Evolutionary conservation across 2,329 filamentous ascomycete species (phyloP).

Genomic region (Alternaria alternata): DNA sequence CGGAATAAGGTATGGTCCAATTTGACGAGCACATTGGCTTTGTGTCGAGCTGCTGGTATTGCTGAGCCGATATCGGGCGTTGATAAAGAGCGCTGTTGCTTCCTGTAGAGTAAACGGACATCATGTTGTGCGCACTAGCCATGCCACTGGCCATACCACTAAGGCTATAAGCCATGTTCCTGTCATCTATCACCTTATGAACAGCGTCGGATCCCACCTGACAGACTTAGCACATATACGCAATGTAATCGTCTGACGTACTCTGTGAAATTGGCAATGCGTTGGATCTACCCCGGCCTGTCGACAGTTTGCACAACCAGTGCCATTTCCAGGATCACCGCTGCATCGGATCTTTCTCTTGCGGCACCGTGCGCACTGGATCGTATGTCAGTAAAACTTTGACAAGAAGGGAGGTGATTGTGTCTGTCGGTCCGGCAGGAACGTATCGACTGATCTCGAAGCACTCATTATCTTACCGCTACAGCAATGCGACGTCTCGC

Average conservation of each 20-base stretch:
- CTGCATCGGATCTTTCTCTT: conserved; percentile 96
- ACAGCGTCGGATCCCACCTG: conserved; percentile 46
- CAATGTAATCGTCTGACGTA: conserved; percentile 48
- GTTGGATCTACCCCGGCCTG: conserved; percentile 69
- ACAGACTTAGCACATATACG: conserved; percentile 13
- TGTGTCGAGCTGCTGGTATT: conserved; percentile 31
- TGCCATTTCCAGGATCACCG: conserved; percentile 79
- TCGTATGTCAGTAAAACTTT: neutral
- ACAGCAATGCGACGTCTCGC: conserved; percentile 61
- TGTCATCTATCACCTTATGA: conserved; percentile 33
- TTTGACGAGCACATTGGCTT: conserved; percentile 28
- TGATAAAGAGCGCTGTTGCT: conserved; percentile 19
- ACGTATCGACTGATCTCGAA: neutral
- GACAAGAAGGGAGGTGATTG: neutral
- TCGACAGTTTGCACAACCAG: conserved; percentile 83
- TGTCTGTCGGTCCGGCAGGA: neutral
- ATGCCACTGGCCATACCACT: conserved; percentile 27
- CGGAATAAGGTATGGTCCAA: conserved; percentile 39
- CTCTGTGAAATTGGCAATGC: conserved; percentile 81
- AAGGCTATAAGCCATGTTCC: conserved; percentile 26
- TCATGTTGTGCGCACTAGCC: conserved; percentile 29
- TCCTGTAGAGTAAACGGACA: conserved; percentile 31
- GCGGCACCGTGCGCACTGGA: conserved; percentile 84
- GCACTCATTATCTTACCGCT: conserved; percentile 39
- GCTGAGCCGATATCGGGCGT: conserved; percentile 19